Conservation (phyloP, 2,329 filamentous ascomycete species). For the Colletotrichum costaricense region DNA sequence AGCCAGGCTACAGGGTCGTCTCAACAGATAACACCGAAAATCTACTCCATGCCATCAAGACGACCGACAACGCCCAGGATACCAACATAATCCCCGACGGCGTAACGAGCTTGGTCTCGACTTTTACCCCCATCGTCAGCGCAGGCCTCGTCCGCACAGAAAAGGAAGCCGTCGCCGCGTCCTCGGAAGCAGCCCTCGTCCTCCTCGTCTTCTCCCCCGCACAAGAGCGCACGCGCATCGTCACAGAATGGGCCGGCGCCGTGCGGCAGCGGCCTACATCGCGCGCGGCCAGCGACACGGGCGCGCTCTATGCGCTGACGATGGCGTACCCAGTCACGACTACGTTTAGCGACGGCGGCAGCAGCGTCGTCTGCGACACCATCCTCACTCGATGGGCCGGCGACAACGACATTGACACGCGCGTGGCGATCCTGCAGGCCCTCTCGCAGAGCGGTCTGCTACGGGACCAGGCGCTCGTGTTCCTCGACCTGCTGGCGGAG, state of each 20-base stretch:
- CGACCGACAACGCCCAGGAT: slow-evolving; percentile 30
- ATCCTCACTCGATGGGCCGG: slow-evolving; percentile 64
- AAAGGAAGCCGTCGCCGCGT: slow-evolving; percentile 58
- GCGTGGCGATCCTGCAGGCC: slow-evolving; percentile 66
- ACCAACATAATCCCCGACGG: slow-evolving; percentile 7
- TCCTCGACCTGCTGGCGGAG: slow-evolving; percentile 60
- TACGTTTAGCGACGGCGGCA: slow-evolving; percentile 27
- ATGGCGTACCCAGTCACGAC: slow-evolving; percentile 57
- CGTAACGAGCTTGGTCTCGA: slow-evolving; percentile 38
- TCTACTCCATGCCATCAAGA: slow-evolving; percentile 12
- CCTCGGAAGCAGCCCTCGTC: slow-evolving; percentile 62
- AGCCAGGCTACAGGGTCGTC: slow-evolving; percentile 37
- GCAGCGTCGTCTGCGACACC: slow-evolving; percentile 52
- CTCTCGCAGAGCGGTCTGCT: slow-evolving; percentile 61
- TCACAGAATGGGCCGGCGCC: slow-evolving; percentile 59
- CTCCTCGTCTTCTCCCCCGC: slow-evolving; percentile 58
- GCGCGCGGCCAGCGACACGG: slow-evolving; percentile 54
- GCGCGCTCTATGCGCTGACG: slow-evolving; percentile 65
- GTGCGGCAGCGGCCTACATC: slow-evolving; percentile 49
- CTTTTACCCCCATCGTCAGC: slow-evolving; percentile 49
- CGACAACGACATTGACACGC: slow-evolving; percentile 62
- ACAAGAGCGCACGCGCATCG: slow-evolving; percentile 48
- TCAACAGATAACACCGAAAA: slow-evolving; percentile 23
- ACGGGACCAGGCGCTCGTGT: slow-evolving; percentile 49
- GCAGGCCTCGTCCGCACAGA: slow-evolving; percentile 64